Conservation (phyloP, 2,329 filamentous ascomycete species). For the Phialocephala subalpina region DNA sequence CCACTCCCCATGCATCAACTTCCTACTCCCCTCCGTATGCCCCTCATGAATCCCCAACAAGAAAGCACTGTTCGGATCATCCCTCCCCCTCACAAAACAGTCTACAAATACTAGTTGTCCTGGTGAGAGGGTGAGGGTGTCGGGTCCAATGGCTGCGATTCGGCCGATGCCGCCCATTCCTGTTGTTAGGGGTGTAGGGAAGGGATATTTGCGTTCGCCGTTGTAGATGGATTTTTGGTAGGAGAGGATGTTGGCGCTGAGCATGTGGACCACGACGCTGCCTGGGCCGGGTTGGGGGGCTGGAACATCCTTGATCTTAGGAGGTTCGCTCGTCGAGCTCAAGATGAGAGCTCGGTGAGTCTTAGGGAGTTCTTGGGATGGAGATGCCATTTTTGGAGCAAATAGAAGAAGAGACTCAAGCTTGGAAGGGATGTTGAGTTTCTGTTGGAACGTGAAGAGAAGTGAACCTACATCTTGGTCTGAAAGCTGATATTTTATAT, state of each 20-base stretch:
- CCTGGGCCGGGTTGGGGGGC: conserved; percentile 46
- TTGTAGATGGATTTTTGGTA: conserved; percentile 50
- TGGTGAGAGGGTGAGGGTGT: conserved; percentile 41
- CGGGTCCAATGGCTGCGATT: conserved; percentile 44
- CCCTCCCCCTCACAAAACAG: conserved; percentile 45
- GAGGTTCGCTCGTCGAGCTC: conserved; percentile 32
- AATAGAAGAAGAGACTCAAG: not conserved
- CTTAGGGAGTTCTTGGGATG: not conserved
- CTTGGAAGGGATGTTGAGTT: too few species aligned
- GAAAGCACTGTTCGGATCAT: conserved; percentile 42
- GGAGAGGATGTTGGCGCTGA: conserved; percentile 45
- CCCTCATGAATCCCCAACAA: conserved; percentile 45
- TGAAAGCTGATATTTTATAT: too few species aligned
- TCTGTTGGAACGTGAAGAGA: too few species aligned
- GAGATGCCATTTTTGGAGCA: not conserved
- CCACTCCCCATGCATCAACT: conserved; percentile 46
- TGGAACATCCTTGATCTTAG: conserved; percentile 42
- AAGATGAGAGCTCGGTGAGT: conserved; percentile 41
- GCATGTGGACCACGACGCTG: conserved; percentile 49
- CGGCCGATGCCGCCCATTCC: conserved; percentile 45
- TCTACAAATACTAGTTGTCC: conserved; percentile 49
- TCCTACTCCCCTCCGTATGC: conserved; percentile 33
- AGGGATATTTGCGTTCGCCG: conserved; percentile 42
- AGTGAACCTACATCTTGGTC: too few species aligned
- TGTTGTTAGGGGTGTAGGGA: conserved; percentile 42